These are phyloP conservation scores for Naganishia randhawae DNA, from an alignment of 768 basidiomycete species.

Conservation along the genomic window DNA sequence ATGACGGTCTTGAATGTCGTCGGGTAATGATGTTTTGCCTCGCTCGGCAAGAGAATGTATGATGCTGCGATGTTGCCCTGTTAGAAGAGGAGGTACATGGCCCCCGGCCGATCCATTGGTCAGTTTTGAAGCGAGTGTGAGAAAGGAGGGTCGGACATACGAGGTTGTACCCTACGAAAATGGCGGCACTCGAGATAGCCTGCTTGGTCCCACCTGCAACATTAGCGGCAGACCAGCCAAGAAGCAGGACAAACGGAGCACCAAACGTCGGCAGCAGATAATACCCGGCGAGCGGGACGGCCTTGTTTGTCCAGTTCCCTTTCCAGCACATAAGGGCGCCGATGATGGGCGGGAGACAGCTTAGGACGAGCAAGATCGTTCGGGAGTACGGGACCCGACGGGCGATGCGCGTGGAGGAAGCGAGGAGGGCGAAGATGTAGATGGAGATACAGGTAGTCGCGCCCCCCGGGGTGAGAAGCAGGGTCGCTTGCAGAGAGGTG, in stretches of 20 bases:
- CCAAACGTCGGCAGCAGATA: conserved; percentile 50
- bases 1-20: conserved; percentile 19
- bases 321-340: conserved; percentile 46
- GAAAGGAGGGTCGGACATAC: not conserved
- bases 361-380: conserved; percentile 46
- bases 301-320: conserved; percentile 46
- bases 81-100: not conserved
- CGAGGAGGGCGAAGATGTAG: conserved; percentile 46
- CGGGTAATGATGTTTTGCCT: conserved; percentile 14
- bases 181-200: conserved; percentile 41
- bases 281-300: conserved; percentile 49
- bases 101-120: not conserved
- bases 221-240: conserved; percentile 44
- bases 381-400: conserved; percentile 43
- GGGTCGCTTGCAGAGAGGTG: conserved; percentile 41
- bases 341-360: conserved; percentile 50
- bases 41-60: conserved; percentile 1
- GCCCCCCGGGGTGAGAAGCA: conserved; percentile 49
- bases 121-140: too few species aligned
- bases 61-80: conserved; percentile 20
- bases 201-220: conserved; percentile 51
- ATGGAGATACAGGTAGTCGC: conserved; percentile 47
- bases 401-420: conserved; percentile 40
- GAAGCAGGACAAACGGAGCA: conserved; percentile 51
- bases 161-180: conserved; percentile 50